Evolutionary conservation across 805 yeast genomes (phyloP).

Genomic region (Metschnikowia colocasiae): DNA sequence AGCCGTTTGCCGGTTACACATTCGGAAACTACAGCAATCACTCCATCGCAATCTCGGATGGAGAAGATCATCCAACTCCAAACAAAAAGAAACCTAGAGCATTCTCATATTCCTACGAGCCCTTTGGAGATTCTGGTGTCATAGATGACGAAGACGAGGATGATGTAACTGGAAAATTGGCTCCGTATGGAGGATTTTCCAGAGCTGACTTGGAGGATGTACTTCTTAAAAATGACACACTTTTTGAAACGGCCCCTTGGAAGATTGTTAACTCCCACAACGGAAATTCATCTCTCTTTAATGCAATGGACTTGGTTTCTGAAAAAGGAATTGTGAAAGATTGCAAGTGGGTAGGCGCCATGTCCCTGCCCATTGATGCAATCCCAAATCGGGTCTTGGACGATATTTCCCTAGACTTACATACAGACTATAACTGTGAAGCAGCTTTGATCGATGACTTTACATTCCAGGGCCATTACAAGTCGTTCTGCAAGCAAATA

Average conservation of each 20-base stretch:
- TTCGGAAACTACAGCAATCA: conserved; percentile 25
- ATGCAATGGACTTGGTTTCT: conserved; percentile 68
- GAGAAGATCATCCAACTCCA: conserved; percentile 18
- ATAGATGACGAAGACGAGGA: conserved; percentile 15
- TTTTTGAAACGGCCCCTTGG: conserved; percentile 68
- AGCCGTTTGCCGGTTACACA: conserved; percentile 18
- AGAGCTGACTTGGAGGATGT: conserved; percentile 51
- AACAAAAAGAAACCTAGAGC: conserved; percentile 4
- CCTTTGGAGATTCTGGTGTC: conserved; percentile 12
- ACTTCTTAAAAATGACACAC: conserved; percentile 39
- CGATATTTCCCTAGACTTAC: conserved; percentile 49
- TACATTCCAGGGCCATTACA: conserved; percentile 86
- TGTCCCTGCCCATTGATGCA: conserved; percentile 87
- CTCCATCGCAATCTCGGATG: conserved; percentile 33
- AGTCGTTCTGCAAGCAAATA: conserved; percentile 87
- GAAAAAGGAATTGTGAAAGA: conserved; percentile 34
- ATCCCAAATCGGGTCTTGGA: conserved; percentile 55
- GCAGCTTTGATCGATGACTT: conserved; percentile 74
- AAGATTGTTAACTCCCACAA: conserved; percentile 59
- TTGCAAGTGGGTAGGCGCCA: conserved; percentile 79
- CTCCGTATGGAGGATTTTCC: conserved; percentile 75
- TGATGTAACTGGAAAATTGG: conserved; percentile 31
- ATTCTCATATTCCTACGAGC: conserved; percentile 10
- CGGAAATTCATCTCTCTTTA: conserved; percentile 86
- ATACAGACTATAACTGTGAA: conserved; percentile 49